phyloP scores from a whole-genome alignment of 768 basidiomycete genomes.

The Clavulina sp. region DNA sequence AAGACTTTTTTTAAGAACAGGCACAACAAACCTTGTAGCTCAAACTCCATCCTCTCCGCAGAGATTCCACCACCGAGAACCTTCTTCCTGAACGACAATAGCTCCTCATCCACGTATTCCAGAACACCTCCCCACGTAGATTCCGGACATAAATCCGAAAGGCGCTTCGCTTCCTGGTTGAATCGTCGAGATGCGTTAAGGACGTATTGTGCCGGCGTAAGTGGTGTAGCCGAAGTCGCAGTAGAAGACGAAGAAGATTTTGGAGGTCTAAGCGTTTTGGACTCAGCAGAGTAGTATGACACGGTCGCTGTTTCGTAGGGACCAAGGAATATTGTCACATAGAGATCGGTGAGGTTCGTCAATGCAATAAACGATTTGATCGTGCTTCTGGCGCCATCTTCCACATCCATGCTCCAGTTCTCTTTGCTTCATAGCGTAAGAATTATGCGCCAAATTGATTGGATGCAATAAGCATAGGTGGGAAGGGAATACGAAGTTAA shows the following conservation, averaged over 20 bases:
- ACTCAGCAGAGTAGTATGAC: too few relatives aligned
- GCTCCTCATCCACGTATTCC: constrained; percentile 29
- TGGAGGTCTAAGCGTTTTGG: too few relatives aligned
- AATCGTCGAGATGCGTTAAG: constrained; percentile 28
- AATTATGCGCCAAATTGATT: constrained; percentile 31
- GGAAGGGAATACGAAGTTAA: neutral
- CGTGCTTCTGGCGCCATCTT: neutral
- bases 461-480: constrained; percentile 36
- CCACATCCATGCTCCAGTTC: neutral
- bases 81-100: too few relatives aligned
- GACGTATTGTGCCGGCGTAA: constrained; percentile 31
- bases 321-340: neutral
- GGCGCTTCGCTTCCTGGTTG: constrained; percentile 38
- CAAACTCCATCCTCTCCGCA: too few relatives aligned
- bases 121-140: constrained; percentile 32
- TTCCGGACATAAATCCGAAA: constrained; percentile 4
- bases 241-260: too few relatives aligned
- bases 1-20: too few relatives aligned
- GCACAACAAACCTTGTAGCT: too few relatives aligned
- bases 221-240: too few relatives aligned
- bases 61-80: too few relatives aligned
- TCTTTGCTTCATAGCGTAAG: constrained; percentile 28
- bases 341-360: neutral
- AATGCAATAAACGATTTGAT: neutral
- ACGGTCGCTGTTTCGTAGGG: neutral